Evolutionary conservation across 2,329 filamentous ascomycete genomes (phyloP), one percentile per base, ranked within the genome.

Genomic region (Fusarium paranaense): DNA sequence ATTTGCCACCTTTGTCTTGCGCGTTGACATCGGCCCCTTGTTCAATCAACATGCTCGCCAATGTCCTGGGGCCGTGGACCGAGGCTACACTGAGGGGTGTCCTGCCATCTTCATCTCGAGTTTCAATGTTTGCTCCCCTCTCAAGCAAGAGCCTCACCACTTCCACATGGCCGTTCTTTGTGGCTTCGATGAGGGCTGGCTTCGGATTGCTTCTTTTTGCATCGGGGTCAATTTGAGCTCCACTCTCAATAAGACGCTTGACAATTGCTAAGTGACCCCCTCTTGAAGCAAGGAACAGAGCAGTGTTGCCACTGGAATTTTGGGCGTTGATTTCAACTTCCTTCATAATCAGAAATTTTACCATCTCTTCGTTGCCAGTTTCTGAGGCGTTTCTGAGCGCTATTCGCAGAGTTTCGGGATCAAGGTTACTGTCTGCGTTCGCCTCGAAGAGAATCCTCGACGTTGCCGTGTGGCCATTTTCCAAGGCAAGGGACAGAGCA

Each of bases 361-460:
- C 6, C 11, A 45, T 22, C 20, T 2, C 42, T 14, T 25, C 20
- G 4, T 8, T 4, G 2, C 13, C 3, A 3, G 4, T 14, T 5
- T 2, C 7, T 7, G 20, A 22, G 3, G 20, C 20, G 0, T 0
- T 8, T 3, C 0, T 8, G 6, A 45, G 40, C 40, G 5, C n/a
- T 10, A 1, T 20, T 42, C 4, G n/a, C 38, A 42, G 38, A 6
- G 9, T 13, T 11, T 42, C 9, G n/a, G 38, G n/a, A 42, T 33
- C 32, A 33, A n/a, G n/a, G n/a, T n/a, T n/a, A n/a, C n/a, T n/a
- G n/a, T n/a, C n/a, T n/a, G n/a, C n/a, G n/a, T n/a, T n/a, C n/a
- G n/a, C n/a, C n/a, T n/a, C n/a, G n/a, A n/a, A n/a, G n/a, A n/a
- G n/a, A n/a, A n/a, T n/a, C n/a, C n/a, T n/a, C n/a, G n/a, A n/a